These are phyloP conservation scores for Moesziomyces antarcticus DNA, from an alignment of 1,284 basidiomycete species.

Conservation along the genomic window DNA sequence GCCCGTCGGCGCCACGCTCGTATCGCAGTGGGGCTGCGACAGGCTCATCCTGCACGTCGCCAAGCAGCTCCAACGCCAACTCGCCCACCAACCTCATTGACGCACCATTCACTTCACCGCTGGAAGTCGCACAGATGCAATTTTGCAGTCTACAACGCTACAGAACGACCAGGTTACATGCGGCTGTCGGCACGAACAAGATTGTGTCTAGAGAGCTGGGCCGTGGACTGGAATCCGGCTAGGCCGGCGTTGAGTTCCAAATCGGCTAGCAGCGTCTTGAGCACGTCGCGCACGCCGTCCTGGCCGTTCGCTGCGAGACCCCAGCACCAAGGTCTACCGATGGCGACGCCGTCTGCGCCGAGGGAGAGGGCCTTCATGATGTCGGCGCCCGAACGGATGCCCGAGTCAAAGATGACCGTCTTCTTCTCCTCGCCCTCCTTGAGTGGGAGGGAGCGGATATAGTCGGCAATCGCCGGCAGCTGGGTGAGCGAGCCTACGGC, in stretches of 20 bases:
- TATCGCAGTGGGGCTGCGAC: constrained; percentile 91
- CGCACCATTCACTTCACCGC: neutral
- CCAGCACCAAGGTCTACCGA: constrained; percentile 62
- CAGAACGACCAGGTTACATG: constrained; percentile 3
- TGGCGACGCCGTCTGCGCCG: constrained; percentile 60
- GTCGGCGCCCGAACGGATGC: constrained; percentile 58
- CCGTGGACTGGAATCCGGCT: constrained; percentile 29
- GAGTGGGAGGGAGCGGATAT: constrained; percentile 30
- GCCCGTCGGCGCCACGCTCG: constrained; percentile 86
- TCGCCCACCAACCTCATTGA: neutral
- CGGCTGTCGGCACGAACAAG: constrained; percentile 31
- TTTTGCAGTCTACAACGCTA: neutral
- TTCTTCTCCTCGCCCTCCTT: constrained; percentile 41
- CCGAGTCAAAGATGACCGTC: constrained; percentile 60
- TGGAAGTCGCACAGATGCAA: neutral
- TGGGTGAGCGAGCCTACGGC: constrained; percentile 53
- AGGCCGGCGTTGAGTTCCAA: constrained; percentile 48
- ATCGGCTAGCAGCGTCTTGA: constrained; percentile 58
- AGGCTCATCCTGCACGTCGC: constrained; percentile 75
- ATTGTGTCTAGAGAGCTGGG: constrained; percentile 22
- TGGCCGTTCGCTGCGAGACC: constrained; percentile 58
- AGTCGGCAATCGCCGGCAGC: constrained; percentile 48
- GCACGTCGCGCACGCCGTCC: constrained; percentile 56
- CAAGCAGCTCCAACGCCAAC: constrained; percentile 69
- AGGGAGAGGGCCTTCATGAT: constrained; percentile 61